Evolutionary conservation across 495 filamentous ascomycete species (phyloP).

Genomic region (Aspergillus haitiensis): DNA sequence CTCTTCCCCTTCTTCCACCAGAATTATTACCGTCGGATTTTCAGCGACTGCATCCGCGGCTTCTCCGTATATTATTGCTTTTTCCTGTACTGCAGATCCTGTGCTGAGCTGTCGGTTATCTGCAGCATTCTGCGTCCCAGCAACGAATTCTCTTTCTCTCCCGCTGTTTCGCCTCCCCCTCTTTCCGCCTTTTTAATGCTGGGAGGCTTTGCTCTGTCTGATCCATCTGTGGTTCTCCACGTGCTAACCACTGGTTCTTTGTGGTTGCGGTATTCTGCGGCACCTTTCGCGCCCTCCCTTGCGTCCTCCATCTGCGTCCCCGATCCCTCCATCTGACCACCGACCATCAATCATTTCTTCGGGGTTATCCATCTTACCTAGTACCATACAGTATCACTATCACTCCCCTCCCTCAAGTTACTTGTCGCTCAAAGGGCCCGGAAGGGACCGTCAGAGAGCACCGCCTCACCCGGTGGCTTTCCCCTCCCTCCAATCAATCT

Average conservation of each 20-base stretch:
- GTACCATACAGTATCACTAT: constrained; percentile 26
- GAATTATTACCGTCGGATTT: neutral
- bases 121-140: constrained; percentile 23
- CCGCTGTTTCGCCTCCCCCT: constrained; percentile 8
- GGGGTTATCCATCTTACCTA: constrained; percentile 20
- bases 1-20: constrained; percentile 1
- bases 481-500: constrained; percentile 30
- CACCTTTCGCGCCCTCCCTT: constrained; percentile 28
- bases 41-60: constrained; percentile 2
- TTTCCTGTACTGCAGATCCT: constrained; percentile 24
- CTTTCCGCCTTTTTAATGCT: constrained; percentile 12
- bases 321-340: constrained; percentile 21
- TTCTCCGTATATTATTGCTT: constrained; percentile 18
- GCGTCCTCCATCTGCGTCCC: constrained; percentile 28
- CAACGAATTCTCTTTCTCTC: constrained; percentile 11
- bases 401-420: constrained; percentile 10
- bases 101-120: constrained; percentile 31
- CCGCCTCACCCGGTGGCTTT: constrained; percentile 33
- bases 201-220: constrained; percentile 12
- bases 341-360: constrained; percentile 18
- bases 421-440: constrained; percentile 17
- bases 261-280: constrained; percentile 21
- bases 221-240: constrained; percentile 29
- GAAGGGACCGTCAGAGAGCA: constrained; percentile 29
- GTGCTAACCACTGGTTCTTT: constrained; percentile 28